phyloP scores from a whole-genome alignment of 208 protist species.

The Naegleria gruberi region DNA sequence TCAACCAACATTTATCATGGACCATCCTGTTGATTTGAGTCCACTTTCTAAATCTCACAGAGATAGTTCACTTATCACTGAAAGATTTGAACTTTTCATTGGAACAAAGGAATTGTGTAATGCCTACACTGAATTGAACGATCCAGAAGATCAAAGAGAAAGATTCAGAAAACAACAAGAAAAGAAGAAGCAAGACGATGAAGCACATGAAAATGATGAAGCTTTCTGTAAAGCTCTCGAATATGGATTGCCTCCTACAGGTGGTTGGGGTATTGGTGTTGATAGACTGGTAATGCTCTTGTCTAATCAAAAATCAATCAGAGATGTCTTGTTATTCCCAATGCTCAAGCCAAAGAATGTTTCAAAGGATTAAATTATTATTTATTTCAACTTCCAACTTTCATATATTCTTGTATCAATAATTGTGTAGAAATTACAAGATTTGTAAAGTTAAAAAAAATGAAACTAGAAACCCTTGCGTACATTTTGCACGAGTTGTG shows the following conservation, averaged over 20 bases:
- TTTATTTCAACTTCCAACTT: no score
- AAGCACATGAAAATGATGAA: constrained; percentile 80
- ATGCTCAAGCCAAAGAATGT: constrained; percentile 47
- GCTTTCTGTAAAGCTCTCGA: constrained; percentile 83
- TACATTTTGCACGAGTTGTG: no score
- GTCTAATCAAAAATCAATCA: constrained; percentile 63
- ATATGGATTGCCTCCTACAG: constrained; percentile 81
- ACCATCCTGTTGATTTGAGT: constrained; percentile 62
- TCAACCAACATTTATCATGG: constrained; percentile 85
- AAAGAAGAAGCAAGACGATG: constrained; percentile 75
- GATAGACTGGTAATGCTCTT: constrained; percentile 86
- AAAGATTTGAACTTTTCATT: constrained; percentile 90
- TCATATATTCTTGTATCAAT: no score
- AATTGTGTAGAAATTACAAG: no score
- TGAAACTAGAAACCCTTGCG: no score
- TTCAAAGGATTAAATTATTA: no score
- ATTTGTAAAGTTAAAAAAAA: no score
- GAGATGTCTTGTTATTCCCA: constrained; percentile 74
- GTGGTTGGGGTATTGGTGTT: constrained; percentile 89
- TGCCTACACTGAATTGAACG: constrained; percentile 91
- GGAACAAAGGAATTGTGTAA: constrained; percentile 85
- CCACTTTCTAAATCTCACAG: constrained; percentile 75
- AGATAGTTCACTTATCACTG: constrained; percentile 40
- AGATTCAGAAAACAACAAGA: constrained; percentile 82
- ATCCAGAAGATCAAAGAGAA: constrained; percentile 83